Percentiles rank a stretch among this genome's conserved stretches.
Evolutionary conservation across 225 moss, liverwort and hornwort species (phyloP).

Genomic region (Ulota crispa): DNA sequence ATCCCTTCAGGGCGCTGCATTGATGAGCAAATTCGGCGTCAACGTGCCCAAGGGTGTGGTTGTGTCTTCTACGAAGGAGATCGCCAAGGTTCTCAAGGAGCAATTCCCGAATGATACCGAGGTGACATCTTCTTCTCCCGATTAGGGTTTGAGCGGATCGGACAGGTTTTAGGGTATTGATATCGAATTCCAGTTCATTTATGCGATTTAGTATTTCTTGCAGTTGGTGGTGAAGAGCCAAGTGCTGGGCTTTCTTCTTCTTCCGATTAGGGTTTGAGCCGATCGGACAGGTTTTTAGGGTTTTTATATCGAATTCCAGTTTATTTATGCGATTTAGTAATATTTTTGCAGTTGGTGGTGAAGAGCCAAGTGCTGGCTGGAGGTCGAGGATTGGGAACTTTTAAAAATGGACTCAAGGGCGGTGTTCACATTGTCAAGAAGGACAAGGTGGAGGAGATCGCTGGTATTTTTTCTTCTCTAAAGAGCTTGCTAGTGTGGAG

Average conservation of each 20-base stretch:
- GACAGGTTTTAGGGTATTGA: not conserved
- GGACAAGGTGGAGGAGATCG: constrained; percentile 68
- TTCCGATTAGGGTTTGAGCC: not conserved
- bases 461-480: constrained; percentile 33
- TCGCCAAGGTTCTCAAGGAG: constrained; percentile 54
- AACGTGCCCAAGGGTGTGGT: constrained; percentile 92
- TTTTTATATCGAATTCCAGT: not conserved
- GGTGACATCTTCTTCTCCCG: constrained; percentile 30
- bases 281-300: not conserved
- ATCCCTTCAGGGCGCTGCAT: constrained; percentile 46
- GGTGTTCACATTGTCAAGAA: constrained; percentile 90
- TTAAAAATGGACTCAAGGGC: constrained; percentile 90
- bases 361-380: constrained; percentile 97
- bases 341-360: constrained; percentile 89
- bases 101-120: constrained; percentile 61
- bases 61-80: constrained; percentile 60
- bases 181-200: not conserved
- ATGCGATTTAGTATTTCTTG: constrained; percentile 14
- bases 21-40: constrained; percentile 93
- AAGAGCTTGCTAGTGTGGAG: not conserved
- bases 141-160: not conserved
- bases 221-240: constrained; percentile 97
- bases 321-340: not conserved
- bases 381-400: constrained; percentile 93
- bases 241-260: constrained; percentile 54